phyloP scores from a whole-genome alignment of 116 monocot genomes.

The Phalaenopsis hybrid region DNA sequence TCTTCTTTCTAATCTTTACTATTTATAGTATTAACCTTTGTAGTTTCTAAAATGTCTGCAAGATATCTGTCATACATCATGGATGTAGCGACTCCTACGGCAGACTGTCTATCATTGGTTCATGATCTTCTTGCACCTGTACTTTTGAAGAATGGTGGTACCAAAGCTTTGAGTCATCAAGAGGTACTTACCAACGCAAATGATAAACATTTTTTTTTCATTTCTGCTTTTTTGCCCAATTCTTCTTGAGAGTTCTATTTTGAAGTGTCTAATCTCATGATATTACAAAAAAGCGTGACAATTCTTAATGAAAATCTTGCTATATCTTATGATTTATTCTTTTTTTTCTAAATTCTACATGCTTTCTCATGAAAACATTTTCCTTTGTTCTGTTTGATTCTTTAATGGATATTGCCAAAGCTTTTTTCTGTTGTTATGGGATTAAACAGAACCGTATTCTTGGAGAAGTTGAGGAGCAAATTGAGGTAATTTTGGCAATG shows the following conservation, averaged over 20 bases:
- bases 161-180: slow-evolving; percentile 76
- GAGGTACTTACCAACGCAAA: slow-evolving; percentile 36
- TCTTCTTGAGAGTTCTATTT: background rate
- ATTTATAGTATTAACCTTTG: background rate
- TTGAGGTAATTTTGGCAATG: slow-evolving; percentile 60
- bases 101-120: slow-evolving; percentile 74
- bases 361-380: background rate
- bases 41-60: slow-evolving; percentile 6
- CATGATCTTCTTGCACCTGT: slow-evolving; percentile 78
- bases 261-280: background rate
- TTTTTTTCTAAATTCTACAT: background rate
- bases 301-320: too few species aligned
- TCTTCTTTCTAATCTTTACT: background rate
- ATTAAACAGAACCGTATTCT: slow-evolving; percentile 77
- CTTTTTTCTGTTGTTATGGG: background rate
- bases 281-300: background rate
- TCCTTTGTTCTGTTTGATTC: slow-evolving; percentile 4
- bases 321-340: background rate
- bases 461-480: slow-evolving; percentile 81
- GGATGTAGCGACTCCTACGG: slow-evolving; percentile 98
- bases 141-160: slow-evolving; percentile 55
- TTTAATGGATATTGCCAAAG: background rate
- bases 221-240: background rate
- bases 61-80: slow-evolving; percentile 97
- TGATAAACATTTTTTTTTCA: background rate